Conservation (phyloP, 2,329 filamentous ascomycete genomes). For the Zymoseptoria ardabiliae region DNA sequence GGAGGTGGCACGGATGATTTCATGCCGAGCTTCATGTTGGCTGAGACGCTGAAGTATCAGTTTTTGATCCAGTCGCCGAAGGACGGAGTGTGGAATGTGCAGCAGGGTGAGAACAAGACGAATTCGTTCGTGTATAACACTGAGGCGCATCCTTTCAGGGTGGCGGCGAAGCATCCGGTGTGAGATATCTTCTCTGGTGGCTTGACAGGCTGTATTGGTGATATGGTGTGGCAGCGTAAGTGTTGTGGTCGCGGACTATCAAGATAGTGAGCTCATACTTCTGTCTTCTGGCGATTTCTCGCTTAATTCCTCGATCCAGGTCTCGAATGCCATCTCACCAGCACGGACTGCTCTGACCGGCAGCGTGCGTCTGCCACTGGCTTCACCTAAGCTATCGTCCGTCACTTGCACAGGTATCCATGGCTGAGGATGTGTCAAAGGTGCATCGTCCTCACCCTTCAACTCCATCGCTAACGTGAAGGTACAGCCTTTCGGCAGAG, state of each 20-base stretch:
- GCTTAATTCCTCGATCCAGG: conserved; percentile 59
- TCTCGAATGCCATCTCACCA: conserved; percentile 59
- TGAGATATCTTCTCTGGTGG: too few species aligned
- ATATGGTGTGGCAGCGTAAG: too few species aligned
- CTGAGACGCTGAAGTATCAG: conserved; percentile 68
- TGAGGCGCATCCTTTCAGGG: conserved; percentile 27
- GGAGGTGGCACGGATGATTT: conserved; percentile 11
- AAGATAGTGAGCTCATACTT: too few species aligned
- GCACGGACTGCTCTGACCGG: conserved; percentile 57
- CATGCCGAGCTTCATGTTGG: conserved; percentile 50
- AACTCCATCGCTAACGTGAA: conserved; percentile 73
- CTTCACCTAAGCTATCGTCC: neutral
- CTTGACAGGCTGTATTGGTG: too few species aligned
- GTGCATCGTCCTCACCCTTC: conserved; percentile 49
- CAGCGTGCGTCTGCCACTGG: conserved; percentile 37
- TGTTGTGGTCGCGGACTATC: too few species aligned
- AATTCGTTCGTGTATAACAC: conserved; percentile 40
- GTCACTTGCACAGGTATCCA: conserved; percentile 55
- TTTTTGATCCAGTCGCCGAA: conserved; percentile 32
- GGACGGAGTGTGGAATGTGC: conserved; percentile 39
- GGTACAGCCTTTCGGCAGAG: conserved; percentile 58
- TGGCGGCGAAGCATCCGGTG: conserved; percentile 6
- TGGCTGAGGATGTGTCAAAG: conserved; percentile 45
- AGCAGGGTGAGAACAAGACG: conserved; percentile 6
- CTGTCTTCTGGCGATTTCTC: neutral